Conservation (phyloP, 257 asterid genomes). For the Petunia axillaris region DNA sequence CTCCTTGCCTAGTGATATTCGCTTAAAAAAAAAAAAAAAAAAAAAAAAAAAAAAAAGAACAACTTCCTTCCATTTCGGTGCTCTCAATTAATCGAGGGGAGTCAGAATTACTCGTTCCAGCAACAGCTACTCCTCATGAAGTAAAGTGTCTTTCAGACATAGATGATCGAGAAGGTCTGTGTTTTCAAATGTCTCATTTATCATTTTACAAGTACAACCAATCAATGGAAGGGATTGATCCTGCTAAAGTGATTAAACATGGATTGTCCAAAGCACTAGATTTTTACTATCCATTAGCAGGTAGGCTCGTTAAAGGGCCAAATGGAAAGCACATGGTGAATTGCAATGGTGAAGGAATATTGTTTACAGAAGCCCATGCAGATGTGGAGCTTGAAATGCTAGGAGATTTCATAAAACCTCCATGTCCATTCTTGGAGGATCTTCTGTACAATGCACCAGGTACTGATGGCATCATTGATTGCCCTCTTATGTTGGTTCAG, state of each 20-base stretch:
- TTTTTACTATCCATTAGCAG: constrained; percentile 37
- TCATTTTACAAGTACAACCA: not conserved
- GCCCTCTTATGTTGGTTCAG: constrained; percentile 21
- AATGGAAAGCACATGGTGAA: constrained; percentile 29
- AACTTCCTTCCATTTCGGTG: not conserved
- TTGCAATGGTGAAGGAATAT: constrained; percentile 32
- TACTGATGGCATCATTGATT: not conserved
- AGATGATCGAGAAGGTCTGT: not conserved
- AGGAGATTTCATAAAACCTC: not conserved
- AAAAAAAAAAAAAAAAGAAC: not conserved
- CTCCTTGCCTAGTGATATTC: too few species aligned
- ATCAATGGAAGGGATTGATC: constrained; percentile 6
- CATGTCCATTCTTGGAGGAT: not conserved
- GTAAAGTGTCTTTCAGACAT: not conserved
- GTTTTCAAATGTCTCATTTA: not conserved
- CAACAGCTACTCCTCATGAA: not conserved
- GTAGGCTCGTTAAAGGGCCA: constrained; percentile 26
- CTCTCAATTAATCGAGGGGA: not conserved
- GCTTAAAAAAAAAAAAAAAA: too few species aligned
- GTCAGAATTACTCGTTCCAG: not conserved
- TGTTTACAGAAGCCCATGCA: constrained; percentile 29
- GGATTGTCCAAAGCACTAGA: constrained; percentile 29
- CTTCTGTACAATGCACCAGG: not conserved
- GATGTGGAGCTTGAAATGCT: not conserved
- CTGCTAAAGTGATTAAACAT: constrained; percentile 20